These are phyloP conservation scores for Scolecobasidium constrictum DNA, from an alignment of 2,329 filamentous ascomycete genomes.

Conservation along the genomic window DNA sequence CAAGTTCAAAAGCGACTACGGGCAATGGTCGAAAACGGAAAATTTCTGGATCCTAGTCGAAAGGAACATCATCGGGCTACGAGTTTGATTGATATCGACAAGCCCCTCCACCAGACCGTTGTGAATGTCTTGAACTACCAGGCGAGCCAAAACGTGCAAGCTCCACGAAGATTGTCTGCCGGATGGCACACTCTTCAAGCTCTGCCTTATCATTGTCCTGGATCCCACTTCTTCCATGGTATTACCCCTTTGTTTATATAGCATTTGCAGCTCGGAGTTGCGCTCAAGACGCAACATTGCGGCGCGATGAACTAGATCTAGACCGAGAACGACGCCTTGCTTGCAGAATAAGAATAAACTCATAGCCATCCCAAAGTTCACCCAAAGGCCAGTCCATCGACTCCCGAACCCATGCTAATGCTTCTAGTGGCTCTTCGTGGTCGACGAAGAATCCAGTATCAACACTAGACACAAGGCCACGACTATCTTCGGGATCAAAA, in stretches of 20 bases:
- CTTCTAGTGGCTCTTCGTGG: slow-evolving; percentile 24
- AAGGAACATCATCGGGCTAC: too few relatives aligned
- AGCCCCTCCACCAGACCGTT: too few relatives aligned
- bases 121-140: too few relatives aligned
- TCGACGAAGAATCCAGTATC: slow-evolving; percentile 29
- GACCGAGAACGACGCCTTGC: slow-evolving; percentile 16
- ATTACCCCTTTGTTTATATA: slow-evolving; percentile 1
- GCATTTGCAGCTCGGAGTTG: not conserved
- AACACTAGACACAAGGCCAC: slow-evolving; percentile 22
- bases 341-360: slow-evolving; percentile 21
- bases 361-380: slow-evolving; percentile 21
- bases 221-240: too few relatives aligned
- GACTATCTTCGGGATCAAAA: slow-evolving; percentile 20
- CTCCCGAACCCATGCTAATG: slow-evolving; percentile 18
- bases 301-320: slow-evolving; percentile 14
- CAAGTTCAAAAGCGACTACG: too few relatives aligned
- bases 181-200: too few relatives aligned
- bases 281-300: slow-evolving; percentile 8
- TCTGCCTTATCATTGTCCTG: too few relatives aligned
- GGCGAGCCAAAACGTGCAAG: too few relatives aligned
- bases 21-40: too few relatives aligned
- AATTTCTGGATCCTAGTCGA: too few relatives aligned
- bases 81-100: too few relatives aligned
- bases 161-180: too few relatives aligned
- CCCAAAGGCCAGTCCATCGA: slow-evolving; percentile 22